These are phyloP conservation scores for Fusarium avenaceum DNA, from an alignment of 2,329 filamentous ascomycete genomes.

Conservation along the genomic window DNA sequence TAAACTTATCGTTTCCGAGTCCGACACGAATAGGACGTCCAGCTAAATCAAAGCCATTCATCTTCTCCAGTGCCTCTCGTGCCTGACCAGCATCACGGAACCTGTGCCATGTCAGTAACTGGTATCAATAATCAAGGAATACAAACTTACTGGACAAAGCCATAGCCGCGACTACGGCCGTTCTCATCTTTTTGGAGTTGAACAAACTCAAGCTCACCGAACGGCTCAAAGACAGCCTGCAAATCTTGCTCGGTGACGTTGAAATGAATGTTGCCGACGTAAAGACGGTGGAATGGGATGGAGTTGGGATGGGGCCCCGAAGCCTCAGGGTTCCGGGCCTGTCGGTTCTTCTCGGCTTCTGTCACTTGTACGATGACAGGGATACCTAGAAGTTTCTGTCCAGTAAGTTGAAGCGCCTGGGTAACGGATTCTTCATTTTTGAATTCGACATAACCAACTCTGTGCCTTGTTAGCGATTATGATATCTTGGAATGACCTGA, in stretches of 20 bases:
- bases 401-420: constrained; percentile 96
- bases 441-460: constrained; percentile 99
- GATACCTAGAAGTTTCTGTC: constrained; percentile 97
- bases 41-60: constrained; percentile 99
- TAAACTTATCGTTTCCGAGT: constrained; percentile 99
- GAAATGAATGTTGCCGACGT: constrained; percentile 99
- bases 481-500: not conserved
- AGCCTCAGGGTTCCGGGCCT: constrained; percentile 85
- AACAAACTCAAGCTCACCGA: constrained; percentile 97
- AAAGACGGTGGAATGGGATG: constrained; percentile 96
- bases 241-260: constrained; percentile 97
- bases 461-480: constrained; percentile 59
- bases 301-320: constrained; percentile 79
- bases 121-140: not conserved
- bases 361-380: constrained; percentile 98
- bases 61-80: constrained; percentile 95
- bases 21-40: constrained; percentile 97
- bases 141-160: constrained; percentile 92
- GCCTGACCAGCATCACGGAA: constrained; percentile 92
- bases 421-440: constrained; percentile 94
- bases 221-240: constrained; percentile 96
- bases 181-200: constrained; percentile 97
- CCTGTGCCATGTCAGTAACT: constrained; percentile 64
- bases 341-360: constrained; percentile 99
- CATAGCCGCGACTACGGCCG: constrained; percentile 92